phyloP scores from a whole-genome alignment of 441 rosid genomes.

The Adansonia rubrostipa region DNA sequence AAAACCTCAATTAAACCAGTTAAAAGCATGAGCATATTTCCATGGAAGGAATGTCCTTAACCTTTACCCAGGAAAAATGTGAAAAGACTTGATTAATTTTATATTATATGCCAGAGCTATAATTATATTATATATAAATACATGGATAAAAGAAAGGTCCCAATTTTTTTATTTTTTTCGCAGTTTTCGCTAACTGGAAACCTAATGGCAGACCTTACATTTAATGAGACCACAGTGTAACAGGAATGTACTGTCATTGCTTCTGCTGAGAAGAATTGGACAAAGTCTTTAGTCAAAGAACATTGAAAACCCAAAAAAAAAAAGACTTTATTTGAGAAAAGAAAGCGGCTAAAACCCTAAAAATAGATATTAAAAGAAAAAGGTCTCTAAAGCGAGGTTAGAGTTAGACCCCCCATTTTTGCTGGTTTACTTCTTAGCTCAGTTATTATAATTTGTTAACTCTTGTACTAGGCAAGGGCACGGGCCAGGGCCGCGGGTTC shows the following conservation, averaged over 20 bases:
- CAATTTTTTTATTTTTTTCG: not conserved
- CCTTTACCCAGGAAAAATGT: constrained; percentile 14
- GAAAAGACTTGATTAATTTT: not conserved
- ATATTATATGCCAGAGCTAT: not conserved
- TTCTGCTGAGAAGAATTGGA: constrained; percentile 14
- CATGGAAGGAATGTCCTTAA: constrained; percentile 41
- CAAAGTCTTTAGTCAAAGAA: constrained; percentile 27
- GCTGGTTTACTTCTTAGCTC: not conserved
- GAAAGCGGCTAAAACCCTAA: constrained; percentile 32
- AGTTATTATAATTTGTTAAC: not conserved
- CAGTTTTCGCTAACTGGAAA: constrained; percentile 14
- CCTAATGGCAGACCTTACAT: constrained; percentile 36
- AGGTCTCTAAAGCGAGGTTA: not conserved
- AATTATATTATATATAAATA: not conserved
- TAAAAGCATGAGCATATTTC: constrained; percentile 37
- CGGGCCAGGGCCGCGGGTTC: constrained; percentile 25
- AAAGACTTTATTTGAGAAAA: constrained; percentile 29
- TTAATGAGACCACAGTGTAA: constrained; percentile 36
- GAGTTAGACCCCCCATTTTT: not conserved
- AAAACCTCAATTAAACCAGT: constrained; percentile 39
- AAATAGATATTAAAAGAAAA: constrained; percentile 8
- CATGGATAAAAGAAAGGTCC: not conserved
- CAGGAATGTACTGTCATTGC: constrained; percentile 40
- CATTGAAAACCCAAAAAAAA: constrained; percentile 28
- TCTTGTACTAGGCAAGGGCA: not conserved